Percentiles rank a stretch among this genome's conserved stretches.
phyloP scores from a whole-genome alignment of 2,329 filamentous ascomycete genomes.

The Clonostachys chloroleuca region DNA sequence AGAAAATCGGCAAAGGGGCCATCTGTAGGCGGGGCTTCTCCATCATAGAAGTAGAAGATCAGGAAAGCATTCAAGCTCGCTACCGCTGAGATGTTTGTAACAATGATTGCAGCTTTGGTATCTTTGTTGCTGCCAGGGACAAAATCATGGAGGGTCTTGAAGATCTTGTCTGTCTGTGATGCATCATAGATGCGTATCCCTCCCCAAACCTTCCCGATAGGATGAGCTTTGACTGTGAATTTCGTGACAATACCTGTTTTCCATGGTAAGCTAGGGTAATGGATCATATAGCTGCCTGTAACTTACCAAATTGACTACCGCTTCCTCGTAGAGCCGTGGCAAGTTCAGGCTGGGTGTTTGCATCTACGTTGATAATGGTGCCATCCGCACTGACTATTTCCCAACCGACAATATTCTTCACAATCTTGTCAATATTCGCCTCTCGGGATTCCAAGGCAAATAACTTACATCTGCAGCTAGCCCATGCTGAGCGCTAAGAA shows the following conservation, averaged over 20 bases:
- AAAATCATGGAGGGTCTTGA: conserved; percentile 23
- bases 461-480: conserved; percentile 18
- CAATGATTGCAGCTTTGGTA: conserved; percentile 20
- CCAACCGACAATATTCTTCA: conserved; percentile 4
- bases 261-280: background rate
- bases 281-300: background rate
- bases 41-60: conserved; percentile 27
- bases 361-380: conserved; percentile 15
- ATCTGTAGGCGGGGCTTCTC: conserved; percentile 17
- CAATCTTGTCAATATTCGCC: background rate
- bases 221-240: conserved; percentile 20
- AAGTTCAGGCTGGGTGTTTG: conserved; percentile 12
- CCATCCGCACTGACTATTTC: conserved; percentile 15
- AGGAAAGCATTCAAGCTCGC: conserved; percentile 11
- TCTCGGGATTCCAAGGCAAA: background rate
- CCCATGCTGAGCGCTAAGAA: conserved; percentile 17
- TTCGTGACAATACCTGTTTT: conserved; percentile 21
- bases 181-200: conserved; percentile 24
- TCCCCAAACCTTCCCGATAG: conserved; percentile 28
- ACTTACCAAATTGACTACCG: conserved; percentile 18
- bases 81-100: conserved; percentile 11
- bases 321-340: conserved; percentile 17
- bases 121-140: conserved; percentile 13
- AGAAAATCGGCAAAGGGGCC: conserved; percentile 20
- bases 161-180: conserved; percentile 17